Evolutionary conservation across 208 protist genomes (phyloP), one percentile per base, ranked within the genome.

Genomic region (Trypanosoma melophagium): DNA sequence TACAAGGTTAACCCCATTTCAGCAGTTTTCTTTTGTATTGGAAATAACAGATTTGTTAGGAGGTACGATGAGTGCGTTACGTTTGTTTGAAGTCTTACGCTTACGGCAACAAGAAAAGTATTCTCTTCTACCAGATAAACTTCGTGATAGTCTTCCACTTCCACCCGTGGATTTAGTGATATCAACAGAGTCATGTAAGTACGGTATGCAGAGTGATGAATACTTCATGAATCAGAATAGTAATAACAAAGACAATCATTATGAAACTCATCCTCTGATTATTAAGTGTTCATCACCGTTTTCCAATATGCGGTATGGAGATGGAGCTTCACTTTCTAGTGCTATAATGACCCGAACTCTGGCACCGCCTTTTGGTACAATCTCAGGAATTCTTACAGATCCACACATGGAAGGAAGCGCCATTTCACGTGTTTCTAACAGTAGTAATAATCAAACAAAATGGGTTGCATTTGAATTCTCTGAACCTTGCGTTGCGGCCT

Each of bases 381-480:
- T 66, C 21, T 56, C 49, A n/a, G 42, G 60, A 1, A 66, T 66
- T 40, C 49, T 66, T 21, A 3, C 14, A 19, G 60, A 55, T 38
- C 17, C 22, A 7, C 60, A 66, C 24, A 10, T 42, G n/a, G 60
- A 66, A 4, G 60, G 60, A 19, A 5, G 38, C 28, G 60, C 60
- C 28, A 55, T 66, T 53, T 66, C 60, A 4, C 58, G 58, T 31
- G 7, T 63, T 31, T 10, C 7, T 59, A 35, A n/a, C 3, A 59
- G 31, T 42, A 19, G 0, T 42, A 14, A 21, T 8, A 44, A 52
- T 7, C 7, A 25, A 16, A 19, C 21, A 19, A 41, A 31, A 13
- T 63, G 58, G 58, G 22, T 12, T 52, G 31, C 58, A 28, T 63
- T 63, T 52, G 58, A 40, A 16, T 41, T 49, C 12, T 53, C 58